Percentiles rank a stretch among this genome's conserved stretches.
phyloP scores from a whole-genome alignment of 2,329 filamentous ascomycete genomes.

The Penicillium sp. region DNA sequence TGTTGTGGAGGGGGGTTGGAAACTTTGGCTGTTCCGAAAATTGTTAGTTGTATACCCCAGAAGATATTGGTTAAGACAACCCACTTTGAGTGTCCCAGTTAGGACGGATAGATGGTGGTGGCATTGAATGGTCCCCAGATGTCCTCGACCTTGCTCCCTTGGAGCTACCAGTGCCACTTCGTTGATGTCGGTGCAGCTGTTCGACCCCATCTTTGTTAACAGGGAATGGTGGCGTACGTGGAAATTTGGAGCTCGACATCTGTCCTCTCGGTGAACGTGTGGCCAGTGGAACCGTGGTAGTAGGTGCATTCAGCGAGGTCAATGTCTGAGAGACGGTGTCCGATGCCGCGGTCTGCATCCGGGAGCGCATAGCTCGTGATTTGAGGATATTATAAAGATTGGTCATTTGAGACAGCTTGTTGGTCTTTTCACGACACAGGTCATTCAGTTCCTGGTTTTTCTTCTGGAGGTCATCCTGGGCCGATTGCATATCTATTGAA shows the following conservation, averaged over 20 bases:
- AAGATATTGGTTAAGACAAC: constrained; percentile 15
- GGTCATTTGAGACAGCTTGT: constrained; percentile 68
- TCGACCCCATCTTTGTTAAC: constrained; percentile 34
- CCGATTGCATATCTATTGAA: constrained; percentile 55
- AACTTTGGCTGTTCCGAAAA: constrained; percentile 10
- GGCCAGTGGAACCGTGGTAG: constrained; percentile 7
- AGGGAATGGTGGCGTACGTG: constrained; percentile 29
- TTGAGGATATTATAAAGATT: constrained; percentile 61
- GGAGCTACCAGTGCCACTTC: constrained; percentile 43
- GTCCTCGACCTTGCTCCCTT: constrained; percentile 26
- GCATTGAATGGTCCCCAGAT: constrained; percentile 31
- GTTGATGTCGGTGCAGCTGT: constrained; percentile 41
- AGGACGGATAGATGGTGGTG: constrained; percentile 27
- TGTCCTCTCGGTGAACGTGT: not conserved
- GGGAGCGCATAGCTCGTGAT: constrained; percentile 55
- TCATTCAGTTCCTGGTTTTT: constrained; percentile 73
- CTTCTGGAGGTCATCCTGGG: constrained; percentile 64
- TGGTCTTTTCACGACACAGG: constrained; percentile 69
- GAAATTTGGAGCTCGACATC: constrained; percentile 15
- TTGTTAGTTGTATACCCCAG: not conserved
- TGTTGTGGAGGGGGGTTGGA: constrained; percentile 24
- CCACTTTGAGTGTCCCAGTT: constrained; percentile 22
- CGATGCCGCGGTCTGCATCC: constrained; percentile 58
- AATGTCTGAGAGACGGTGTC: constrained; percentile 54
- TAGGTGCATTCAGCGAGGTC: constrained; percentile 20